Base-by-base conservation (phyloP, 495 filamentous ascomycete genomes). In the Corynascus novoguineensis region DNA sequence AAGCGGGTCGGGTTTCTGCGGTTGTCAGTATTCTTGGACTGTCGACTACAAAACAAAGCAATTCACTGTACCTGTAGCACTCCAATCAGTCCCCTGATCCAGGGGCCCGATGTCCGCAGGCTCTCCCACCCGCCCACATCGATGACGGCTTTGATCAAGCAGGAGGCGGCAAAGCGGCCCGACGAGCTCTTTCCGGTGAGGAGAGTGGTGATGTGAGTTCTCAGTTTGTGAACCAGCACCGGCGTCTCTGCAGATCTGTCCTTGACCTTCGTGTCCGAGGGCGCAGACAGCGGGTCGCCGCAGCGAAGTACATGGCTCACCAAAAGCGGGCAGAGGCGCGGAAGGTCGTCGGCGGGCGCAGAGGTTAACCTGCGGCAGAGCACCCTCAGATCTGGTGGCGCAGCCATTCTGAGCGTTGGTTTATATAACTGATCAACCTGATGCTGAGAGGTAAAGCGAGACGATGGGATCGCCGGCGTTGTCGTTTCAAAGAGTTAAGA, bases 111-210 rank as follows among this genome's bases (percentile, higher is more conserved):
- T 35, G 81, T 79, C 49, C 83, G 84, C 53, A 97, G 71, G 45
- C 85, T 77, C 57, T 91, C 87, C 83, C 85, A 88, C 55, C 87
- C 88, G 24, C 91, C 89, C 38, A 83, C 80, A 64, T 96, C 90
- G 50, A 95, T 74, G 14, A 83, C 75, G n/a, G 85, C 79, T 71
- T 95, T 96, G 61, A 90, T 78, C 49, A 97, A 69, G 24, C 87
- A 82, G 31, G 88, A 82, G 1, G 83, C 89, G 10, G 85, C 78
- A 77, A 89, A 95, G 64, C 89, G 84, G 34, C 83, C 86, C 58
- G 91, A 80, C 5, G 78, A 58, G 34, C 66, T 87, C 59, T 83
- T 85, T 55, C 90, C 89, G 61, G 86, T 84, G 48, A 95, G 68
- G 46, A 96, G 73, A 6, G 85, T 81, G 14, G 83, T 84, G 58